phyloP scores from a whole-genome alignment of 2,329 filamentous ascomycete genomes.

The Fusarium mundagurra region DNA sequence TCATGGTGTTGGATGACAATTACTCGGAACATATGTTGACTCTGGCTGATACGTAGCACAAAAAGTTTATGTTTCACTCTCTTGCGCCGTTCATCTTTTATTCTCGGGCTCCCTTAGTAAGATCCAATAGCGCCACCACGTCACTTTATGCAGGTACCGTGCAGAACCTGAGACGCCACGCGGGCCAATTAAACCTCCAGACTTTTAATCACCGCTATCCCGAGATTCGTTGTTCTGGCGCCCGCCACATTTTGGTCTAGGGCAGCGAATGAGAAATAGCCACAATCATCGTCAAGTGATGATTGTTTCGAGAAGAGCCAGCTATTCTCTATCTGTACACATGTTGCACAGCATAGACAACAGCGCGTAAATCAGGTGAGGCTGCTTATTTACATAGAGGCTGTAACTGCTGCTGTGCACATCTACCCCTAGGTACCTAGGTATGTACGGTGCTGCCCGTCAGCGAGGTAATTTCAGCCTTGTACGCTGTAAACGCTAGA shows the following conservation, averaged over 20 bases:
- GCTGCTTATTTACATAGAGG: neutral
- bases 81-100: neutral
- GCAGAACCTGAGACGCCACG: slow-evolving; percentile 47
- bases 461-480: slow-evolving; percentile 16
- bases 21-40: neutral
- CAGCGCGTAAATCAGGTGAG: slow-evolving; percentile 10
- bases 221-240: slow-evolving; percentile 26
- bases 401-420: neutral
- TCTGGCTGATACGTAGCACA: neutral
- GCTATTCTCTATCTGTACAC: neutral
- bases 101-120: neutral
- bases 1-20: neutral
- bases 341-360: neutral
- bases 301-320: neutral
- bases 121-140: slow-evolving; percentile 28
- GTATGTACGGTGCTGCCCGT: neutral
- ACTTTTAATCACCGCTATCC: slow-evolving; percentile 13
- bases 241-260: slow-evolving; percentile 31
- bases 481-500: neutral
- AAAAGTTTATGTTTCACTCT: slow-evolving; percentile 12
- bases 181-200: slow-evolving; percentile 44
- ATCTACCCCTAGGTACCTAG: slow-evolving; percentile 16
- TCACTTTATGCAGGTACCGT: slow-evolving; percentile 43
- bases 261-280: slow-evolving; percentile 8
- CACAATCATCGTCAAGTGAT: slow-evolving; percentile 1